Base-by-base conservation (phyloP, 352 stramenopile genomes). In the Globisporangium rhizosaccharum region DNA sequence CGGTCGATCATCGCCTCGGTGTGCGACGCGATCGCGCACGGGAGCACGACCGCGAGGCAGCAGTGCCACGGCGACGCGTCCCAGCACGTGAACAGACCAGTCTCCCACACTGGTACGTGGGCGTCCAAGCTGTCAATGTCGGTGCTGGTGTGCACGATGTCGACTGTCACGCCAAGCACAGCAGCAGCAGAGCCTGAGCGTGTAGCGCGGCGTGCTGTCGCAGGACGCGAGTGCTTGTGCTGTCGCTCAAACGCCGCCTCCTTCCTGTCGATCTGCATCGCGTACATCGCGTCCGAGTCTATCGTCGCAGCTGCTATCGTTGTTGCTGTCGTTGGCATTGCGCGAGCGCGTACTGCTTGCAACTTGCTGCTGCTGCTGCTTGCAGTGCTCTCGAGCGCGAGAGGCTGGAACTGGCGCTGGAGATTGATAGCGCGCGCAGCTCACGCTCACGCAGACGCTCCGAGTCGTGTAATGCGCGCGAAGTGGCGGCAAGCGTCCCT, bases 1-100 rank as follows among this genome's bases (percentile, higher is more conserved):
- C 56, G 56, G 25, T 61, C 56, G 46, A 61, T 54, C 56, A 33
- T 61, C n/a, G 56, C 56, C 33, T 61, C 56, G 3, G 41, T 45
- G 47, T 61, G 45, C 46, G 56, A 61, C 46, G 56, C 56, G 36
- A 61, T 56, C 20, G 56, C 56, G 25, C 56, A 61, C 11, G 56
- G 56, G 23, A 61, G 47, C 47, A 54, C 56, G 23, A 49, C 20
- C 11, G 36, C 55, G n/a, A 61, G 23, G 47, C 51, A 61, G 56
- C 56, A 61, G 56, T 61, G 56, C 33, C 30, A 55, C 25, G 36
- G 17, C 36, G 56, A 56, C 33, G 56, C 56, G 49, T 61, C 56
- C 33, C 56, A 46, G 47, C 45, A 61, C 39, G 46, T 47, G 49
- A 61, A 61, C 20, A 61, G 56, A 1, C 47, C 47, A 28, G 56